Evolutionary conservation across 225 moss, liverwort and hornwort genomes (phyloP).

Genomic region (Asterella californica): DNA sequence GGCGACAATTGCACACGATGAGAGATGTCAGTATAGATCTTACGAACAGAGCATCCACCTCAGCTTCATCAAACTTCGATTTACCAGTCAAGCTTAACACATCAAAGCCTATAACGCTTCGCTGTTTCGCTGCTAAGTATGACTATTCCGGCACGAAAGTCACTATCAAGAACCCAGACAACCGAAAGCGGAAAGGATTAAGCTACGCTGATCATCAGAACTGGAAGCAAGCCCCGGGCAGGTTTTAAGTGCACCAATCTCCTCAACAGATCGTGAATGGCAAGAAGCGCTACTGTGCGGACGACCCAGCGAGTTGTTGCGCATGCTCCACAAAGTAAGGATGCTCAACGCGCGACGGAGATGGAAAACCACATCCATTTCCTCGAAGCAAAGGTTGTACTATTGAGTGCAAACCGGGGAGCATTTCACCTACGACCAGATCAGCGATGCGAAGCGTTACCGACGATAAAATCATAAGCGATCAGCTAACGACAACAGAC

Average conservation of each 20-base stretch:
- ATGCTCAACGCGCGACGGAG: background rate
- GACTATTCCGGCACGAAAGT: background rate
- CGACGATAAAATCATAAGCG: background rate
- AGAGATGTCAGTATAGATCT: background rate
- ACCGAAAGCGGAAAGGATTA: background rate
- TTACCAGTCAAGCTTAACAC: background rate
- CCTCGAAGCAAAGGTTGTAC: background rate
- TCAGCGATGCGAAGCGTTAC: background rate
- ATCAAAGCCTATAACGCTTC: background rate
- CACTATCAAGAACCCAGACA: background rate
- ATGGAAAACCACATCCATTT: background rate
- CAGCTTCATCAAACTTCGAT: background rate
- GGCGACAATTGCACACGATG: conserved; percentile 10
- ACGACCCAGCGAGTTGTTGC: background rate
- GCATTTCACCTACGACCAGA: background rate
- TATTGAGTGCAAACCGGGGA: background rate
- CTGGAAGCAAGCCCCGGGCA: background rate
- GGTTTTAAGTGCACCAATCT: background rate
- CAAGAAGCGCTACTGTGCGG: background rate
- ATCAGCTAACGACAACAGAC: background rate
- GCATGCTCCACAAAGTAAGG: background rate
- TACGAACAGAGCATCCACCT: background rate
- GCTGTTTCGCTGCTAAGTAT: background rate
- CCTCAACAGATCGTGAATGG: background rate
- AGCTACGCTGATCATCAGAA: background rate